Evolutionary conservation across 2,329 filamentous ascomycete genomes (phyloP).

Genomic region (Scedosporium dehoogii): DNA sequence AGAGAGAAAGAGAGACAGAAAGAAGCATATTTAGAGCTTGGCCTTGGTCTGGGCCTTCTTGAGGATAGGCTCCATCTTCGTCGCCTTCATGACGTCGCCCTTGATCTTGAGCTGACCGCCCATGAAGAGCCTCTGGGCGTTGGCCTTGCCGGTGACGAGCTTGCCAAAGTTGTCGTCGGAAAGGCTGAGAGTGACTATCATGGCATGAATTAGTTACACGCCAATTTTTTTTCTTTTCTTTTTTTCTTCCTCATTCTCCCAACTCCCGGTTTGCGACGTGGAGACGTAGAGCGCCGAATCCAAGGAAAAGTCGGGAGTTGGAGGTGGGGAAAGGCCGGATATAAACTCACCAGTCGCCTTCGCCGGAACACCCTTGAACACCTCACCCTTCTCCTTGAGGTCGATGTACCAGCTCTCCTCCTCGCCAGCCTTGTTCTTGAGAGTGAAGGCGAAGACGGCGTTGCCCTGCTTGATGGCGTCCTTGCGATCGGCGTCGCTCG

Average conservation of each 20-base stretch:
- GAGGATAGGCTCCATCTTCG: conserved; percentile 86
- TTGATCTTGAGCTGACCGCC: conserved; percentile 96
- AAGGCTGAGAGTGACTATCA: conserved; percentile 69
- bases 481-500: conserved; percentile 64
- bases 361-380: conserved; percentile 65
- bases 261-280: not conserved
- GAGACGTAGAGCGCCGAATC: not conserved
- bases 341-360: conserved; percentile 68
- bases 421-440: conserved; percentile 79
- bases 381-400: conserved; percentile 79
- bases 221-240: no score
- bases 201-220: not conserved
- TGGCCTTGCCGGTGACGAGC: conserved; percentile 77
- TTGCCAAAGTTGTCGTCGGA: conserved; percentile 80
- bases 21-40: conserved; percentile 55
- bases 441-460: conserved; percentile 79
- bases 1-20: not conserved
- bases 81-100: conserved; percentile 98
- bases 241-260: not conserved
- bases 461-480: conserved; percentile 82
- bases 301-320: not conserved
- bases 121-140: conserved; percentile 95
- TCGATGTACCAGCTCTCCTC: conserved; percentile 90
- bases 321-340: not conserved
- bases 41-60: conserved; percentile 79